Conservation (phyloP, 495 filamentous ascomycete species). For the Penicillium pulvis region DNA sequence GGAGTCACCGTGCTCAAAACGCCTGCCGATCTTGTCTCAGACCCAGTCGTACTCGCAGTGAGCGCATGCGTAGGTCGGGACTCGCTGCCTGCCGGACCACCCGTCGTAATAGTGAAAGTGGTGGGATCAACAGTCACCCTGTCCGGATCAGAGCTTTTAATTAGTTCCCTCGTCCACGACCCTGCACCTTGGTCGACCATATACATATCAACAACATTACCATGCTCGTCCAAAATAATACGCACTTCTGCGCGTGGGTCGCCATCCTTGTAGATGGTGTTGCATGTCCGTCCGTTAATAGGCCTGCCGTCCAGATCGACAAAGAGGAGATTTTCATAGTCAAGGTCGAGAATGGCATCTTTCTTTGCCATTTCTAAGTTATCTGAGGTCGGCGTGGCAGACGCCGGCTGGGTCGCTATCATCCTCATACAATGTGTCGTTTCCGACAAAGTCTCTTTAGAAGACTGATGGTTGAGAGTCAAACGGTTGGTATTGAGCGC, state of each 20-base stretch:
- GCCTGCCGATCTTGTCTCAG: constrained; percentile 5
- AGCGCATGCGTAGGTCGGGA: constrained; percentile 6
- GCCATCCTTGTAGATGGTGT: constrained; percentile 11
- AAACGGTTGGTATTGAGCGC: too few species aligned
- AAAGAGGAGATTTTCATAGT: constrained; percentile 13
- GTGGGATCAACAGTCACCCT: constrained; percentile 5
- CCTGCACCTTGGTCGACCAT: background rate
- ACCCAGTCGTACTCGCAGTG: constrained; percentile 7
- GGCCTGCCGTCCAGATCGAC: constrained; percentile 13
- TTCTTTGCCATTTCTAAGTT: constrained; percentile 11
- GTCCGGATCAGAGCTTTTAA: constrained; percentile 3
- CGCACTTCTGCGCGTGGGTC: constrained; percentile 7
- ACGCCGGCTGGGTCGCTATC: constrained; percentile 12
- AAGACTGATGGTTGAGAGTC: constrained; percentile 1
- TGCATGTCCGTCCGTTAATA: constrained; percentile 13
- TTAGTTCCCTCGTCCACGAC: background rate
- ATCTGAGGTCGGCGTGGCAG: constrained; percentile 12
- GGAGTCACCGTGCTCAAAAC: constrained; percentile 8
- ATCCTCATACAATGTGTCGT: constrained; percentile 6
- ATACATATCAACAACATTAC: constrained; percentile 1
- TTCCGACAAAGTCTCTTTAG: constrained; percentile 11
- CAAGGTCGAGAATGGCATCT: constrained; percentile 10
- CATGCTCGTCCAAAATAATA: constrained; percentile 3
- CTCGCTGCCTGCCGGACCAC: constrained; percentile 1
- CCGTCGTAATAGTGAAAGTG: constrained; percentile 2